Evolutionary conservation across 2,329 filamentous ascomycete genomes (phyloP).

Genomic region (Xylariomycetidae sp.): DNA sequence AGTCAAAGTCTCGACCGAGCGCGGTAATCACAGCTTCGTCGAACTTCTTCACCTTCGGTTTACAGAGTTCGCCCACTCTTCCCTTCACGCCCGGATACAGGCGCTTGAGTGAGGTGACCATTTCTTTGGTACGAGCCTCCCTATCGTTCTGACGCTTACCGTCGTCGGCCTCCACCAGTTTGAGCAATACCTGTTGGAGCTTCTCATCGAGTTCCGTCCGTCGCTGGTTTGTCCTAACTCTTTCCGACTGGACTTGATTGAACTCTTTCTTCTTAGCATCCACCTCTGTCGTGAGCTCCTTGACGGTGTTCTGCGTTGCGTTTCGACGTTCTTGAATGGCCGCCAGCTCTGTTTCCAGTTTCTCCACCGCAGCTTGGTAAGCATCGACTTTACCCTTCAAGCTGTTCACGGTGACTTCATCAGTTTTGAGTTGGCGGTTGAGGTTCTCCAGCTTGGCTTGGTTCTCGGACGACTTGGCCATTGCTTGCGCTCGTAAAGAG

Average conservation of each 20-base stretch:
- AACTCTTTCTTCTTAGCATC: constrained; percentile 86
- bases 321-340: constrained; percentile 65
- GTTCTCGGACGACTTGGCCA: constrained; percentile 73
- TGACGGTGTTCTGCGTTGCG: constrained; percentile 56
- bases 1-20: constrained; percentile 88
- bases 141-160: constrained; percentile 80
- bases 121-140: constrained; percentile 74
- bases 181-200: constrained; percentile 72
- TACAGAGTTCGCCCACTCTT: constrained; percentile 85
- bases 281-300: constrained; percentile 71
- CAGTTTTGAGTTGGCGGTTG: constrained; percentile 83
- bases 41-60: constrained; percentile 95
- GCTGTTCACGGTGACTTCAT: constrained; percentile 85
- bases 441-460: constrained; percentile 81
- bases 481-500: constrained; percentile 76
- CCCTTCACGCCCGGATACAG: constrained; percentile 91
- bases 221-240: constrained; percentile 73
- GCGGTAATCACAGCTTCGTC: constrained; percentile 90
- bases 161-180: constrained; percentile 80
- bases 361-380: constrained; percentile 68
- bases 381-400: constrained; percentile 83
- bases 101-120: constrained; percentile 79
- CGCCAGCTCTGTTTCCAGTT: constrained; percentile 66
- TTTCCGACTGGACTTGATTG: constrained; percentile 79
- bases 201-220: constrained; percentile 90